Evolutionary conservation across 768 basidiomycete genomes (phyloP).

Genomic region (Panaeolus cyanescens): DNA sequence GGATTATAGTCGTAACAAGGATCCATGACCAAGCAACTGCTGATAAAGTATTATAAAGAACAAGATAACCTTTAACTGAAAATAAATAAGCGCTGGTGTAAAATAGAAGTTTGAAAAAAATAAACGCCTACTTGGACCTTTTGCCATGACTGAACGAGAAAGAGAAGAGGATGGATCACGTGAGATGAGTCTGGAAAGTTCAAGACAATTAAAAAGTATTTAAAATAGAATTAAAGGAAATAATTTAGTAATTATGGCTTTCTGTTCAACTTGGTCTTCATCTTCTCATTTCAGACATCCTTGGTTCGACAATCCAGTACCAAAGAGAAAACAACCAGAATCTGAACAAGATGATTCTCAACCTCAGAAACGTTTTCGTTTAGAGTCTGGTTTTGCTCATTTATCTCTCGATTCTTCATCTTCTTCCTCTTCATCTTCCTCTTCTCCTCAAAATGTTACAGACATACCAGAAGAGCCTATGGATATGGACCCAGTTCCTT

Average conservation of each 20-base stretch:
- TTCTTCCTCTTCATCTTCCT: conserved; percentile 10
- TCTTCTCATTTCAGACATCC: conserved; percentile 38
- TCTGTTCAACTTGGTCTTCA: conserved; percentile 24
- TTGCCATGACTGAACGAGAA: conserved; percentile 43
- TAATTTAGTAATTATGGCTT: too few species aligned
- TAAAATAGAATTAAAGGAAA: background rate
- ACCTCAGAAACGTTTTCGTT: conserved; percentile 20
- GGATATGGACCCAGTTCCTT: conserved; percentile 13
- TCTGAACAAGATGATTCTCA: conserved; percentile 17
- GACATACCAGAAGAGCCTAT: conserved; percentile 4
- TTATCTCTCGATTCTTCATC: conserved; percentile 35
- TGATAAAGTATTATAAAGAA: conserved; percentile 78
- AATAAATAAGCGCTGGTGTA: background rate
- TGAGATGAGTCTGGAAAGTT: background rate
- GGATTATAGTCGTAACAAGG: conserved; percentile 54
- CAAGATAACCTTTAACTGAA: conserved; percentile 60
- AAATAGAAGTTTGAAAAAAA: background rate
- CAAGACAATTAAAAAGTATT: background rate
- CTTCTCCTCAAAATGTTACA: conserved; percentile 8
- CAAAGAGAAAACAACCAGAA: conserved; percentile 42
- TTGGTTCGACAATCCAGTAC: conserved; percentile 38
- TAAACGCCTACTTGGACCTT: background rate
- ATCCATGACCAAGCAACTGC: conserved; percentile 75
- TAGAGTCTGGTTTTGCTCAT: conserved; percentile 61
- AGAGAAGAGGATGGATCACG: background rate